Base-by-base conservation (phyloP, 2,329 filamentous ascomycete species). In the Pseudomassariella vexata region DNA sequence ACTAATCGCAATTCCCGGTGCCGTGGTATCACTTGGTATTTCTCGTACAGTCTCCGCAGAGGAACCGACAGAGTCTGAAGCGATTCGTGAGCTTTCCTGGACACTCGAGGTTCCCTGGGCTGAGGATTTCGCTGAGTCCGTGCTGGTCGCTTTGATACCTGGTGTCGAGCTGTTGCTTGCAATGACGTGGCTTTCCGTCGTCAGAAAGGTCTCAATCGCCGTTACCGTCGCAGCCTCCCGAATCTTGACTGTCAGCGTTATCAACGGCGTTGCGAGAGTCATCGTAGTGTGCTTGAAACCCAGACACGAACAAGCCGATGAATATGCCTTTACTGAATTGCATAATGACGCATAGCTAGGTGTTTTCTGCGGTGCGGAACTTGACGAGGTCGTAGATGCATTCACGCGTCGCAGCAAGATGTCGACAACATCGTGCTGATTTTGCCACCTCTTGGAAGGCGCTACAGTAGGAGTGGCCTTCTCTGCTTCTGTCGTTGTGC, bases 231-330 rank as follows among this genome's bases (percentile, higher is more conserved):
- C 31, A 8, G 30, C 37, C 7, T 38, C 29, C 5, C 25, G 17
- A 8, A 34, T 27, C 5, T 24, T 34, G 27, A 37, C 17, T 5
- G 34, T 27, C 27, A 28, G 30, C 6, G 45, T 46, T 3, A 27
- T 32, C 9, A 14, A 40, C 19, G 38, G 35, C 17, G 38, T 39
- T 10, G 37, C 21, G 8, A 22, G 39, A 2, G 39, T 44, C 15
- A 32, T 22, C 3, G 42, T 45, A n/a, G 26, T 25, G 2, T 36
- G 32, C 17, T 37, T 29, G 11, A 41, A 23, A 5, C 42, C 42
- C 24, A 45, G 28, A 24, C 42, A 48, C 3, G 42, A 44, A 28
- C 44, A 48, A 6, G 44, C 45, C 17, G 42, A 45, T 17, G 40
- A 39, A 19, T 44, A 41, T 8, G 42, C 45, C 7, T 32, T 27